Evolutionary conservation across 2,329 filamentous ascomycete genomes (phyloP), one percentile per base, ranked within the genome.

Genomic region (Byssoonygena ceratinophila): DNA sequence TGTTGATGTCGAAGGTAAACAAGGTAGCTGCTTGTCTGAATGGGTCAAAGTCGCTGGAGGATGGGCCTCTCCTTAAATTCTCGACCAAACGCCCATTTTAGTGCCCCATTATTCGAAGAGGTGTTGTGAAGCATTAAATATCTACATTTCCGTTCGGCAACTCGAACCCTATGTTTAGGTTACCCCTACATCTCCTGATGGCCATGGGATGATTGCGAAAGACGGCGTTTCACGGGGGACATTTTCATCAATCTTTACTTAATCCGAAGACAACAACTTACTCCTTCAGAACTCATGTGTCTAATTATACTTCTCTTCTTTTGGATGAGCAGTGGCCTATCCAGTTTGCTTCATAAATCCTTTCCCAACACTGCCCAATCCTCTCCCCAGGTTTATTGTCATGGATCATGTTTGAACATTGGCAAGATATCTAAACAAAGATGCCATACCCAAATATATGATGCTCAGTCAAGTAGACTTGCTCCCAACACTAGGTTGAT

Each of bases 21-120:
- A 94, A 67, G 92, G 92, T 56, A 95, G 88, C 60, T 98, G 92
- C 71, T 76, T 96, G 53, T 80, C 87, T 8, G 89, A 98, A 71
- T 98, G 92, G 92, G 92, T 98, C 12, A 88, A 96, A 55, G 89
- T 96, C 61, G 91, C 90, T 45, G 92, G 92, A 61, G 92, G 92
- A 55, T 98, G 90, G 88, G 82, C 86, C 54, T 78, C 76, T 50
- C 78, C 78, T 59, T 79, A 71, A 59, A 59, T 8, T 4, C 18
- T 47, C 25, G 12, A 34, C 22, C 11, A 18, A 11, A 14, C 20
- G 34, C 14, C 8, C 16, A 31, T 31, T 23, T 20, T 22, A 22
- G 12, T 45, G 20, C 22, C 29, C 46, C 41, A 29, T 9, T 22
- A 40, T 51, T 41, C 31, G 32, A 12, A 46, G 31, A 18, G 40